Conservation (phyloP, 768 basidiomycete species). For the Tylopilus subfusipes region DNA sequence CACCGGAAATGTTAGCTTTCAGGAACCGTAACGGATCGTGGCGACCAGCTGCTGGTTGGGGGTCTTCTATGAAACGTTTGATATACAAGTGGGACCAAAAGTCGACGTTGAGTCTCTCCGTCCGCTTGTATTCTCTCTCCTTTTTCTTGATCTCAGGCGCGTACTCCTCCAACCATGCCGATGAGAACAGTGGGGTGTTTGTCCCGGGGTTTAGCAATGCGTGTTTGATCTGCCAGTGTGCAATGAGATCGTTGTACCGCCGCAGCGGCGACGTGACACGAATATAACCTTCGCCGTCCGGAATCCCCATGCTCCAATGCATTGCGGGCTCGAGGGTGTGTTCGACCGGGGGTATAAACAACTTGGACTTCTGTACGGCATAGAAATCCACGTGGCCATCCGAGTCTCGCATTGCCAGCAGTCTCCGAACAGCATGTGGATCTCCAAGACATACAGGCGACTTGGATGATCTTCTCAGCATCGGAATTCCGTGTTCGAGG, state of each 20-base stretch:
- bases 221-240: constrained; percentile 93
- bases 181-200: constrained; percentile 41
- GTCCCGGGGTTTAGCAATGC: constrained; percentile 47
- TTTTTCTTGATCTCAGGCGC: constrained; percentile 34
- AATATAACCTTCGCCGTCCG: constrained; percentile 73
- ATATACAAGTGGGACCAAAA: constrained; percentile 44
- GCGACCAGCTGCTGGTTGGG: constrained; percentile 11
- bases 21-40: constrained; percentile 30
- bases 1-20: constrained; percentile 22
- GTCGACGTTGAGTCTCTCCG: constrained; percentile 31
- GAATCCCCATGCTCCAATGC: constrained; percentile 71
- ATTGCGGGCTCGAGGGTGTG: constrained; percentile 53
- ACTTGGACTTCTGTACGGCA: constrained; percentile 31
- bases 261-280: constrained; percentile 86
- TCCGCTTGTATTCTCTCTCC: constrained; percentile 35
- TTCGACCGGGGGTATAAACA: constrained; percentile 35
- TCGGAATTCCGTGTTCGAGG: constrained; percentile 53
- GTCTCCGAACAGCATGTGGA: constrained; percentile 34
- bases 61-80: constrained; percentile 35
- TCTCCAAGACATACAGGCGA: constrained; percentile 32
- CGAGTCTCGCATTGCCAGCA: constrained; percentile 48
- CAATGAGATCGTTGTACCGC: constrained; percentile 74
- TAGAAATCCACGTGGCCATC: constrained; percentile 43
- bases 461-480: constrained; percentile 53
- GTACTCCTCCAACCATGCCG: constrained; percentile 44